These are phyloP conservation scores for Delonix regia DNA, from an alignment of 306 rosid genomes.

Conservation along the genomic window DNA sequence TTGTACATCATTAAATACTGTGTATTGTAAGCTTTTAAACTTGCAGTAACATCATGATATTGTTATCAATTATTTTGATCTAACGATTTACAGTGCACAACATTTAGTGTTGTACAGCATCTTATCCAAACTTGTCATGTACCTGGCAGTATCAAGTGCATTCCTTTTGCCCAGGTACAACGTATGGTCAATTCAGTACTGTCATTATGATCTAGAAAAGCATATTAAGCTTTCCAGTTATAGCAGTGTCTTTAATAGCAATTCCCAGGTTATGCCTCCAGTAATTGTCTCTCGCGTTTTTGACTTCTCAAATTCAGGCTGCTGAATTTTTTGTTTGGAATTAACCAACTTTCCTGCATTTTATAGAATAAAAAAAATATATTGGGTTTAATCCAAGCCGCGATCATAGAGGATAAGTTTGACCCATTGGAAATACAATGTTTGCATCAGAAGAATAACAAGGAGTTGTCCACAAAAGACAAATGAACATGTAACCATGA, in stretches of 20 bases:
- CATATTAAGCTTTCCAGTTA: slow-evolving; percentile 16
- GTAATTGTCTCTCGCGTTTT: background rate
- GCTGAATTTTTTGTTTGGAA: background rate
- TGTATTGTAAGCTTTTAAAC: no score
- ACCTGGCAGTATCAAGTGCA: slow-evolving; percentile 90
- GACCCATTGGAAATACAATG: background rate
- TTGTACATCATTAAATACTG: no score
- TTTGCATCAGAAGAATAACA: background rate
- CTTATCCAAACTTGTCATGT: no score
- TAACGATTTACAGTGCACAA: no score
- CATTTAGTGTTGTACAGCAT: no score
- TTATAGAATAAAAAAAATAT: background rate
- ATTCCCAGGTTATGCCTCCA: slow-evolving; percentile 6
- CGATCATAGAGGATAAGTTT: background rate
- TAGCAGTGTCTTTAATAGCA: background rate
- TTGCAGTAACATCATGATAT: no score
- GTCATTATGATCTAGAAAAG: slow-evolving; percentile 3
- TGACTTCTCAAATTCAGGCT: slow-evolving; percentile 10
- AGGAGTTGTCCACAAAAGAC: no score
- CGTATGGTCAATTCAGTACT: slow-evolving; percentile 5
- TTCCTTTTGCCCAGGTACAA: slow-evolving; percentile 77
- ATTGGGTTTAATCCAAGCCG: background rate
- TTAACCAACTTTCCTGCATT: background rate
- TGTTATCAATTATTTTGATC: no score
- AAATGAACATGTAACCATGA: no score